Evolutionary conservation across 331 rosid genomes (phyloP), one percentile per base, ranked within the genome.

Genomic region (Pyrus hybrid): DNA sequence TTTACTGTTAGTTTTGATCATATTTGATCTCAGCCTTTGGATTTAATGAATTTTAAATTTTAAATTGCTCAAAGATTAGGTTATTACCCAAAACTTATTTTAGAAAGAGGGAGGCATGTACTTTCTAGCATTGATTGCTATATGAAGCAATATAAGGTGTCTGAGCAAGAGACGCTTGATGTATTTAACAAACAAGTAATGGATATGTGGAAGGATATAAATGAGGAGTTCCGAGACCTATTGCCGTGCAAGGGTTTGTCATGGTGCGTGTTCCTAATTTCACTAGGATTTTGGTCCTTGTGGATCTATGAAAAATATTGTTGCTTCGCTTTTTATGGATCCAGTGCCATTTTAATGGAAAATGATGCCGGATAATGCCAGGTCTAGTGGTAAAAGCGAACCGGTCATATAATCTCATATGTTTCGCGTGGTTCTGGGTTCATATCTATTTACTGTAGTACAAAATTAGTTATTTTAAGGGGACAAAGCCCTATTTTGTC

Each of bases 71-170:
- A 41, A 41, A 41, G 14, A 3, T 41, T 41, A 41, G 5, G 47
- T 41, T 35, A 35, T 8, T 35, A 35, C 45, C 45, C 41, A 10
- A 10, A 37, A 37, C 13, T 37, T 37, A 79, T 58, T 73, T 18
- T 86, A 86, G 71, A 89, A 84, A 18, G 77, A 73, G 43, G 71
- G 87, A 64, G 80, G 63, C 86, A 84, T 5, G 77, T 74, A 20
- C 79, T 81, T 1, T 80, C 88, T 1, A 51, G 83, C 0, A 71
- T 86, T 25, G 87, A 88, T 71, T 86, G 88, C 57, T 82, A 85
- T 71, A 82, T 86, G 77, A 62, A 78, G 33, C 77, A 86, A 47
- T 29, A 80, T 51, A 28, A 29, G 1, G 63, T 71, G 2, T 64
- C 77, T 10, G 76, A 73, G 14, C 45, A 71, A 20, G 79, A 86